Evolutionary conservation across 768 basidiomycete species (phyloP), one percentile per base, ranked within the genome.

Genomic region (Trametes cinnabarina): DNA sequence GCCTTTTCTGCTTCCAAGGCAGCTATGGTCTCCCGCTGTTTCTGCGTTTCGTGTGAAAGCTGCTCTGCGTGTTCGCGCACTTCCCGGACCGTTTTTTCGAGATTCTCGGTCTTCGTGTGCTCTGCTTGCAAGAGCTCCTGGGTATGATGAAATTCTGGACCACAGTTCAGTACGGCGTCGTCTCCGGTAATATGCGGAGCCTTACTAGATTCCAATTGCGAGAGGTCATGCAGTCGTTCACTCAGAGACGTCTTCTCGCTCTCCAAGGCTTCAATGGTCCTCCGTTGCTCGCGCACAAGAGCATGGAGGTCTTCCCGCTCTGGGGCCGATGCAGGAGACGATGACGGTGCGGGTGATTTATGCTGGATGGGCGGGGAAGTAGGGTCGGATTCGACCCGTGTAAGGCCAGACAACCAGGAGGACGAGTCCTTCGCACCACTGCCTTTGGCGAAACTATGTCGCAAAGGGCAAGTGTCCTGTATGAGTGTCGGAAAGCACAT

Each of bases 191-290:
- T n/a, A 22, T 40, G 15, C 1, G 41, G 5, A 43, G n/a, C 69
- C 78, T 10, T 70, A 92, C 91, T 77, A 39, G 77, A 72, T 66
- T 89, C 87, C n/a, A 81, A 70, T 46, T 76, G 79, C 42, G 83
- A 81, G 44, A 87, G 66, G 49, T 80, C 79, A 61, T 86, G 79
- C 40, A 88, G 68, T 40, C 85, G 64, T n/a, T 64, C 61, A n/a
- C 62, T 51, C 12, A 79, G 69, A 3, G 71, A 61, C 12, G 68
- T 65, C 66, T 76, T 77, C 61, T 78, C 78, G 2, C 70, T 57
- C 26, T 92, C 89, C 14, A 94, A 77, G n/a, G 88, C 69, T 44
- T 86, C 78, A 56, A 94, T 90, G 0, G 88, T 89, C 64, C 85
- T 85, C 58, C 83, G 84, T 63, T 88, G 86, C 64, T 80, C 86